Base-by-base conservation (phyloP, 2,329 filamentous ascomycete species). In the Penicillium olsonii region DNA sequence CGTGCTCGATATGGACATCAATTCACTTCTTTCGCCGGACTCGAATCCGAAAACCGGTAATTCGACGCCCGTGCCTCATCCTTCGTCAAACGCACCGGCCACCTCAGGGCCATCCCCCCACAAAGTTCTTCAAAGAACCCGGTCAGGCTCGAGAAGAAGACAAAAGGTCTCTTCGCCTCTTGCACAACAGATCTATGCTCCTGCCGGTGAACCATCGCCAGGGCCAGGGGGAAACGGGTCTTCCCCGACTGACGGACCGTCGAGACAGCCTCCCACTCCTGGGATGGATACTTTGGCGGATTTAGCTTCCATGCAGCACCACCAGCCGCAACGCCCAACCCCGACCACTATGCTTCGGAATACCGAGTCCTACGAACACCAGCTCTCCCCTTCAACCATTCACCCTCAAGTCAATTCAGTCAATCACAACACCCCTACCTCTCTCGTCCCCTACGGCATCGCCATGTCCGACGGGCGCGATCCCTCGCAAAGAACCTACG, bases 271-370 rank as follows among this genome's bases (percentile, higher is more conserved):
- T 2, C 74, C 75, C 11, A 75, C 74, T 4, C 69, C 72, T 2
- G 74, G 72, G n/a, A 76, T 78, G 68, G 75, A 78, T 53, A 72
- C 73, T n/a, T 60, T 78, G 45, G 74, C 74, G 22, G 75, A 78
- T 52, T 61, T 76, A 24, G 74, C 75, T 31, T 72, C 73, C 12
- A 74, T 76, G 68, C 75, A 77, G 60, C 72, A 72, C 46, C 74
- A 75, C 44, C 73, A 75, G 48, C 68, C 71, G 7, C 67, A 71
- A 46, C 69, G 69, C 24, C 63, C 67, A 34, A 75, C 67, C 44
- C 63, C 71, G 20, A 57, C 69, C n/a, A 59, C 38, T 24, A 63
- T 71, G 35, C 53, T 73, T 19, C 63, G 70, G 37, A 68, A 57
- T 38, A 66, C 69, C n/a, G 68, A 73, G 42, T 69, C 69, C 14